These are phyloP conservation scores for Pseudocercospora macadamiae DNA, from an alignment of 2,329 filamentous ascomycete species.

Conservation along the genomic window DNA sequence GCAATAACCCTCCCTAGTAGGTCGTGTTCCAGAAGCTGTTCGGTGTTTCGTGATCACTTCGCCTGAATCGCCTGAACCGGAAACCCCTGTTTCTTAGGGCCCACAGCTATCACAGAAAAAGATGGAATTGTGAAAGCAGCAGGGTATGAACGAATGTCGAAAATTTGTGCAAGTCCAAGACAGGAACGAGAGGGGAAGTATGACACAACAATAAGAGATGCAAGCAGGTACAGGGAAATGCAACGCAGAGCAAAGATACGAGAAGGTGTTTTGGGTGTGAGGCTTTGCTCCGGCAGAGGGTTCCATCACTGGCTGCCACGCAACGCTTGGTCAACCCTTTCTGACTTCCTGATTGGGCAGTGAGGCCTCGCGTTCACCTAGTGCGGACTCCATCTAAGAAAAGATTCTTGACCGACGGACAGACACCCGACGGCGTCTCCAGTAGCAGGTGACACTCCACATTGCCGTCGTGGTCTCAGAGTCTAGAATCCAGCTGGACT, in stretches of 20 bases:
- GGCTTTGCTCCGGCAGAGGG: conserved; percentile 17
- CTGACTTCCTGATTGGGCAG: conserved; percentile 20
- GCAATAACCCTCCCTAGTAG: not conserved
- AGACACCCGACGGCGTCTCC: not conserved
- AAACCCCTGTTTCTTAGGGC: conserved; percentile 14
- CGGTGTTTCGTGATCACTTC: conserved; percentile 16
- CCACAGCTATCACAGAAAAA: conserved; percentile 8
- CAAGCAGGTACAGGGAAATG: not conserved
- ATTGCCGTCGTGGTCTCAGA: not conserved
- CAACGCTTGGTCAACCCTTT: conserved; percentile 10
- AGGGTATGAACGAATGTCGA: not conserved
- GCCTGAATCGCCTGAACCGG: not conserved
- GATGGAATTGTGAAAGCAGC: not conserved
- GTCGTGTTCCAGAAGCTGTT: conserved; percentile 18
- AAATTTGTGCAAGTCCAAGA: not conserved
- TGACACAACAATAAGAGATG: conserved; percentile 9
- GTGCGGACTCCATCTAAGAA: conserved; percentile 4
- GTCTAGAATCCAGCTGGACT: not conserved
- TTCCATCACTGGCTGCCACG: conserved; percentile 13
- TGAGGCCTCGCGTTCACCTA: conserved; percentile 18
- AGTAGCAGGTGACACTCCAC: not conserved
- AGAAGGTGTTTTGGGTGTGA: conserved; percentile 19
- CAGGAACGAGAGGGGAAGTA: conserved; percentile 7
- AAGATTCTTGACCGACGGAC: not conserved
- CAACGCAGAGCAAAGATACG: conserved; percentile 11